These are phyloP conservation scores for Pseudogymnoascus sp. DNA, from an alignment of 2,329 filamentous ascomycete species.

Conservation along the genomic window DNA sequence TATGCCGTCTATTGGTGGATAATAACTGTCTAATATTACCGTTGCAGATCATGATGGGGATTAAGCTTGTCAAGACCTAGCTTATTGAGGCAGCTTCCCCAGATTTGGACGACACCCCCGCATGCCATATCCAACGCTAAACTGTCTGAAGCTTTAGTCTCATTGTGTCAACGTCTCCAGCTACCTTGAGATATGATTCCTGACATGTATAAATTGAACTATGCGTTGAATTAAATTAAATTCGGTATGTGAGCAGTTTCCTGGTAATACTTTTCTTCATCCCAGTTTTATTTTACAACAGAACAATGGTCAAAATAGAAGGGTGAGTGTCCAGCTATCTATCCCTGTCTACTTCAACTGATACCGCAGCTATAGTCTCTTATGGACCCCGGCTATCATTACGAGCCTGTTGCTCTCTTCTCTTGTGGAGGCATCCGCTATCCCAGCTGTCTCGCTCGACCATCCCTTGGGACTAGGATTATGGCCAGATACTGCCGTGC, in stretches of 20 bases:
- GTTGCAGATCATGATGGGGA: background rate
- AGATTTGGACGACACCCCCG: background rate
- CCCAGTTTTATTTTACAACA: background rate
- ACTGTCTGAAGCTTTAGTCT: background rate
- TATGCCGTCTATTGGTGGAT: background rate
- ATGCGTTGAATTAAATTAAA: background rate
- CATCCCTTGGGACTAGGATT: background rate
- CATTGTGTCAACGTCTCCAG: background rate
- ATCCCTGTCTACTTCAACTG: background rate
- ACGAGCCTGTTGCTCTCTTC: background rate
- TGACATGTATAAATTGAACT: background rate
- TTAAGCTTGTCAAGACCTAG: background rate
- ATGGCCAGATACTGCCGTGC: slow-evolving; percentile 6
- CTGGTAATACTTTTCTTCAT: background rate
- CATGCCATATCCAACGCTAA: background rate
- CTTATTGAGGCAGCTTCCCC: background rate
- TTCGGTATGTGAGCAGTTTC: background rate
- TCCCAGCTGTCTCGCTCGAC: background rate
- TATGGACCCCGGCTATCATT: background rate
- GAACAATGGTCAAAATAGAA: background rate
- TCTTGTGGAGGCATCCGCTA: background rate
- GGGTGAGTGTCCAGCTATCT: background rate
- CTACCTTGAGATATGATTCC: background rate
- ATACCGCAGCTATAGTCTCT: background rate
- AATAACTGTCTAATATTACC: background rate